A percentile compares a stretch with the other conserved stretches of the same genome.
Conservation (phyloP, 805 yeast species). For the Starmera amethionina region DNA sequence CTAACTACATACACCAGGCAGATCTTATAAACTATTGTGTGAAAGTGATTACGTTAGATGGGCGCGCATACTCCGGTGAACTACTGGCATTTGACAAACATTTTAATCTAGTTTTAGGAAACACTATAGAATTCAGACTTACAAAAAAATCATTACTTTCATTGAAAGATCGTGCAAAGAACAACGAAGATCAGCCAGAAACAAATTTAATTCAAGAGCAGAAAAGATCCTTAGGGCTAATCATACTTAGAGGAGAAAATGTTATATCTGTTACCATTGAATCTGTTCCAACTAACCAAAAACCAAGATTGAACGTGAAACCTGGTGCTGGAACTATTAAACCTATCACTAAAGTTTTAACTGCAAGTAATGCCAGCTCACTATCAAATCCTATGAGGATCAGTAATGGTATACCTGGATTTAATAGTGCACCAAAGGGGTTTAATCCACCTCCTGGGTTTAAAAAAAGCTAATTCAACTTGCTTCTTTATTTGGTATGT, state of each 20-base stretch:
- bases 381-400: constrained; percentile 11
- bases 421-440: constrained; percentile 26
- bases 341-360: constrained; percentile 10
- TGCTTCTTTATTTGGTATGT: too few relatives aligned
- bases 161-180: constrained; percentile 22
- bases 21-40: constrained; percentile 69
- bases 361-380: constrained; percentile 2
- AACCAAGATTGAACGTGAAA: constrained; percentile 16
- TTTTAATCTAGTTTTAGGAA: constrained; percentile 77
- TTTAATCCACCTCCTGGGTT: constrained; percentile 42
- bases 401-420: constrained; percentile 20
- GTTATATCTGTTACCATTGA: constrained; percentile 44
- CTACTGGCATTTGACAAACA: constrained; percentile 83
- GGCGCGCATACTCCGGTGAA: constrained; percentile 68
- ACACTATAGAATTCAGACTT: constrained; percentile 74
- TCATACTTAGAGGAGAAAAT: constrained; percentile 82
- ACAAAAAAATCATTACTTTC: constrained; percentile 46
- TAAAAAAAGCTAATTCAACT: constrained; percentile 12
- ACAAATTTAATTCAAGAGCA: constrained; percentile 40
- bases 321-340: constrained; percentile 21
- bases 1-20: constrained; percentile 35
- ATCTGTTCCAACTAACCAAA: constrained; percentile 19
- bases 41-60: constrained; percentile 67
- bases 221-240: constrained; percentile 69
- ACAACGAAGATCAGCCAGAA: constrained; percentile 25